phyloP scores from a whole-genome alignment of 1,284 basidiomycete species.

The Marasmius fiardii region DNA sequence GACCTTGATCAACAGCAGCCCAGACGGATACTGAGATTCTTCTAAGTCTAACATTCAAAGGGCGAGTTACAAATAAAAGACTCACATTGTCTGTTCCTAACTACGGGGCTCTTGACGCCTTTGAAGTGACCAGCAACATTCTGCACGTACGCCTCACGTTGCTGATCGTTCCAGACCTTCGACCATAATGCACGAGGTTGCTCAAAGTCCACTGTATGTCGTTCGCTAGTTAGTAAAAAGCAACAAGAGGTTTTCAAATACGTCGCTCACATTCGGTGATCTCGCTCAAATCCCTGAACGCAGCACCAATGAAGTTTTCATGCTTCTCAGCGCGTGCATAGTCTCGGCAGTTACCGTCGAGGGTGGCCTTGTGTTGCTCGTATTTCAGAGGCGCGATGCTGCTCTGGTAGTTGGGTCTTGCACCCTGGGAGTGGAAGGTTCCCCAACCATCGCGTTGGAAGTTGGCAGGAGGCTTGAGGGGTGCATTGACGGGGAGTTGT shows the following conservation, averaged over 20 bases:
- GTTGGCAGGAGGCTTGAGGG: constrained; percentile 71
- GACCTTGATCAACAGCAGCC: constrained; percentile 69
- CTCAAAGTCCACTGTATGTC: constrained; percentile 77
- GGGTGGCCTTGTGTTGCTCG: constrained; percentile 31
- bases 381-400: constrained; percentile 64
- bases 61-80: constrained; percentile 16
- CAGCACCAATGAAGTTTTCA: constrained; percentile 73
- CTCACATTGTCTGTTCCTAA: constrained; percentile 70
- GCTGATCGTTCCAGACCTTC: constrained; percentile 73
- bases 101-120: constrained; percentile 57
- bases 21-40: constrained; percentile 66
- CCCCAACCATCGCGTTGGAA: constrained; percentile 82
- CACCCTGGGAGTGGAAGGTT: constrained; percentile 77
- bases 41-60: background rate
- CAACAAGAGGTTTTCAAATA: background rate
- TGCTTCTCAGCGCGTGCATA: constrained; percentile 47
- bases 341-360: constrained; percentile 37
- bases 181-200: constrained; percentile 81
- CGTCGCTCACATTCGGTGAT: constrained; percentile 70
- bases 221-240: constrained; percentile 6
- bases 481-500: constrained; percentile 88
- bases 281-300: constrained; percentile 72
- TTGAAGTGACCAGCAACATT: constrained; percentile 79
- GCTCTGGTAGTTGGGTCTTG: constrained; percentile 84
- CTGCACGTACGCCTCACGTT: constrained; percentile 66